Evolutionary conservation across 2,329 filamentous ascomycete genomes (phyloP), one percentile per base, ranked within the genome.

Genomic region (Calonectria hongkongensis): DNA sequence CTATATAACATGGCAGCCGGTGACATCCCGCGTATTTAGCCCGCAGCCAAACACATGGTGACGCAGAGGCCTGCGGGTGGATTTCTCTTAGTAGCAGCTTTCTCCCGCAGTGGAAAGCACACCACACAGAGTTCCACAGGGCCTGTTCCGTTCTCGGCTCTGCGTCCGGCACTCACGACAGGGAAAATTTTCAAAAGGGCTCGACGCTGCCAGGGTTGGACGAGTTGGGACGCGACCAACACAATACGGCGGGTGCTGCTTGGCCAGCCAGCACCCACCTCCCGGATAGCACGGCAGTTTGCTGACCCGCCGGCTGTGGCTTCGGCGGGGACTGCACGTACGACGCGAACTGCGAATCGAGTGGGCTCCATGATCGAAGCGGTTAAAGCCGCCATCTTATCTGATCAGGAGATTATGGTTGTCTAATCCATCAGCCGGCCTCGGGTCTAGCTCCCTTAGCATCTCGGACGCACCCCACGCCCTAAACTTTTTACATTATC

Each of bases 351-450:
- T 41, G 13, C 39, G 36, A 58, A 43, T 62, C 56, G 54, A 47
- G 58, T 30, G 58, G 67, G n/a, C 28, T 30, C 36, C 33, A 36
- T 25, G 45, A 41, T 68, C 43, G 45, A 68, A 50, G 36, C 33
- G 48, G 54, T 18, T 48, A 64, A 54, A 25, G 27, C 27, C 21
- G 25, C 45, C 58, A 70, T 70, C 67, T 70, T 70, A 70, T 70
- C 67, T 39, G 64, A 70, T 70, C 67, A 70, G 58, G 58, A 64
- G 67, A 70, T 63, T 28, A 25, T 60, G 47, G 15, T 68, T 68
- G 64, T 70, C 67, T 63, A 63, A 56, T 64, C 67, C 67, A 65
- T 70, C 58, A 48, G 25, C 45, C 45, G 56, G 36, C 21, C 41
- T 25, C 60, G 45, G 66, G 33, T 45, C 21, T 33, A 51, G 36